A percentile compares a stretch with the other conserved stretches of the same genome.
phyloP scores from a whole-genome alignment of 805 yeast species.

The Candida easanensis region DNA sequence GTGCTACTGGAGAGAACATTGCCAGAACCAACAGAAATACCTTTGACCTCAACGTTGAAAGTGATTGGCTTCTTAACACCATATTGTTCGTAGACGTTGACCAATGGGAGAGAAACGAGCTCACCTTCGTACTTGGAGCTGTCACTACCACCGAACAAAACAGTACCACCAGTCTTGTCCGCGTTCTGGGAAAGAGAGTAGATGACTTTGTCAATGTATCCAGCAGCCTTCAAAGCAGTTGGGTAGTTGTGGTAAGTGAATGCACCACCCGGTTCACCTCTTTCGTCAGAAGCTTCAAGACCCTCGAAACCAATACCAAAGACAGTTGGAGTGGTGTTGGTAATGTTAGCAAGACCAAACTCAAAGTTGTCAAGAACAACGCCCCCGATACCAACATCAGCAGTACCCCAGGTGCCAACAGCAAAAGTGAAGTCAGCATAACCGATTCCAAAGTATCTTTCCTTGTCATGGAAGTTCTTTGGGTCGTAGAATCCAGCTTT shows the following conservation, averaged over 20 bases:
- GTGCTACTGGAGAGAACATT: background rate
- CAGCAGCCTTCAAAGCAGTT: slow-evolving; percentile 44
- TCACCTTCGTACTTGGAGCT: slow-evolving; percentile 49
- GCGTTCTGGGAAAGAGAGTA: slow-evolving; percentile 55
- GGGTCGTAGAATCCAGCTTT: slow-evolving; percentile 2
- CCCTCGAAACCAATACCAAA: slow-evolving; percentile 8
- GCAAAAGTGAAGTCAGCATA: slow-evolving; percentile 52
- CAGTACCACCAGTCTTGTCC: slow-evolving; percentile 39
- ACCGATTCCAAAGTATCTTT: slow-evolving; percentile 33
- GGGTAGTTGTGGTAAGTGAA: slow-evolving; percentile 5
- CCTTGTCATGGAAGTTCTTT: slow-evolving; percentile 7
- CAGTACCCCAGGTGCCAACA: slow-evolving; percentile 59
- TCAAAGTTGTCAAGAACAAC: slow-evolving; percentile 46
- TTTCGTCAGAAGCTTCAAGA: slow-evolving; percentile 6
- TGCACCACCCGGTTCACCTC: slow-evolving; percentile 7
- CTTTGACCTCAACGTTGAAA: slow-evolving; percentile 31
- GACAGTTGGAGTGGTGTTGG: slow-evolving; percentile 49
- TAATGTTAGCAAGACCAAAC: slow-evolving; percentile 63
- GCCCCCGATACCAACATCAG: slow-evolving; percentile 45
- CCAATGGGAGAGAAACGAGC: slow-evolving; percentile 41
- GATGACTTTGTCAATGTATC: slow-evolving; percentile 46
- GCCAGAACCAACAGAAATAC: background rate
- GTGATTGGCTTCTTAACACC: slow-evolving; percentile 37
- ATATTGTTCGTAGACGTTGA: slow-evolving; percentile 29
- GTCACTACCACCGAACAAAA: slow-evolving; percentile 67